These are phyloP conservation scores for Colletotrichum sidae DNA, from an alignment of 2,329 filamentous ascomycete species.

Conservation along the genomic window DNA sequence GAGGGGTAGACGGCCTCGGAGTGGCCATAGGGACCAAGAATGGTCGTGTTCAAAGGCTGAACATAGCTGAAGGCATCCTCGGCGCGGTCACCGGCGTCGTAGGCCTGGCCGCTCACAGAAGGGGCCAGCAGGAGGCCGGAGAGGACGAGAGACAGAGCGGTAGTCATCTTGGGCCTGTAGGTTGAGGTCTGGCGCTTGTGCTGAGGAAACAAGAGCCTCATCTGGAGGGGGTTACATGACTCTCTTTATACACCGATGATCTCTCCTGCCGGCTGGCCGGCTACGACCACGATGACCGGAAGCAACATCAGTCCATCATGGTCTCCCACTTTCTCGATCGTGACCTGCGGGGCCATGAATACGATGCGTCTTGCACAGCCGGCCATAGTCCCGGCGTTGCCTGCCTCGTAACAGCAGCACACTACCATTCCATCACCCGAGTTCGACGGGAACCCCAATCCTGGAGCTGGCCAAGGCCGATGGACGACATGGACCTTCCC, in stretches of 20 bases:
- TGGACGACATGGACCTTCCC: slow-evolving; percentile 4
- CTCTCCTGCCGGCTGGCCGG: not conserved
- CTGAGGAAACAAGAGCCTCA: slow-evolving; percentile 13
- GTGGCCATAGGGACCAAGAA: slow-evolving; percentile 53
- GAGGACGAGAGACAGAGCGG: slow-evolving; percentile 58
- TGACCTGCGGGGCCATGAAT: not conserved
- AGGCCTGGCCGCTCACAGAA: slow-evolving; percentile 44
- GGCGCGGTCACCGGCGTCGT: slow-evolving; percentile 39
- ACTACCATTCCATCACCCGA: slow-evolving; percentile 3
- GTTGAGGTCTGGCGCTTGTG: slow-evolving; percentile 30
- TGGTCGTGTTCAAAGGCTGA: slow-evolving; percentile 55
- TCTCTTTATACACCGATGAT: slow-evolving; percentile 25
- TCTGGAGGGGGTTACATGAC: slow-evolving; percentile 5
- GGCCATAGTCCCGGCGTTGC: not conserved
- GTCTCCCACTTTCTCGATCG: slow-evolving; percentile 4
- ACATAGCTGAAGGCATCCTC: slow-evolving; percentile 51
- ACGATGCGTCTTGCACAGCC: not conserved
- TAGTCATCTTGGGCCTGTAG: slow-evolving; percentile 36
- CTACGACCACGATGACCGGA: not conserved
- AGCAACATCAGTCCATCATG: slow-evolving; percentile 18
- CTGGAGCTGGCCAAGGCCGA: slow-evolving; percentile 1
- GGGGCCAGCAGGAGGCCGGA: slow-evolving; percentile 47
- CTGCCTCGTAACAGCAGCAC: not conserved
- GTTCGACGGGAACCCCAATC: not conserved
- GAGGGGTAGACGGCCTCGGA: slow-evolving; percentile 50